phyloP scores from a whole-genome alignment of 2,329 filamentous ascomycete species.

The Colletotrichum sp. region DNA sequence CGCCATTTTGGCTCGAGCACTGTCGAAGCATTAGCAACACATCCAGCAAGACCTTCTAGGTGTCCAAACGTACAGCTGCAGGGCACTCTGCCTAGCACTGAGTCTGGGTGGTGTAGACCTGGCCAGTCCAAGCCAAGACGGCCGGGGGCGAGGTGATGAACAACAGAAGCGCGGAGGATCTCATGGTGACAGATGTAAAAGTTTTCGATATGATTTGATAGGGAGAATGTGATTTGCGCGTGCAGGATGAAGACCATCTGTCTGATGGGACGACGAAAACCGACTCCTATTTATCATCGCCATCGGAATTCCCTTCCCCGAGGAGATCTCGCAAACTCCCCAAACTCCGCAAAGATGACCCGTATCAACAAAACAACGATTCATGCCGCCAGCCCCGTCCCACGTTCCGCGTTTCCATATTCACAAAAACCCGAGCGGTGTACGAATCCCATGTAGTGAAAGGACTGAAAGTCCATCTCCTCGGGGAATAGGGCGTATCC shows the following conservation, averaged over 20 bases:
- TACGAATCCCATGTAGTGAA: not conserved
- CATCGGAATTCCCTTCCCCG: not conserved
- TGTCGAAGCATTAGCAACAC: not conserved
- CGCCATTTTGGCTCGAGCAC: not conserved
- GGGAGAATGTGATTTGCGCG: not conserved
- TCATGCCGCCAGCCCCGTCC: not conserved
- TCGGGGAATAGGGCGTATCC: not conserved
- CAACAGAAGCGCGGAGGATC: not conserved
- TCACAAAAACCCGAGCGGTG: not conserved
- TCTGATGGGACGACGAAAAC: rapidly evolving
- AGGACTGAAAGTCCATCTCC: not conserved
- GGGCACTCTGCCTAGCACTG: not conserved
- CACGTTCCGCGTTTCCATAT: not conserved
- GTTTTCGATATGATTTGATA: not conserved
- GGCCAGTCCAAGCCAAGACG: not conserved
- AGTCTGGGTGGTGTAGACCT: not conserved
- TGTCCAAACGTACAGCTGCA: not conserved
- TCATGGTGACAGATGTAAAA: not conserved
- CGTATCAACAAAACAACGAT: not conserved
- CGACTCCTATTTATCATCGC: not conserved
- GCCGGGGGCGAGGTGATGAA: not conserved
- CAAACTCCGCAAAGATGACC: not conserved
- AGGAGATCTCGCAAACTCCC: not conserved
- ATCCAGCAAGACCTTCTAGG: rapidly evolving
- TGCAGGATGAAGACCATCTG: rapidly evolving